Evolutionary conservation across 1,284 basidiomycete genomes (phyloP).

Genomic region (Heliocybe sulcata): DNA sequence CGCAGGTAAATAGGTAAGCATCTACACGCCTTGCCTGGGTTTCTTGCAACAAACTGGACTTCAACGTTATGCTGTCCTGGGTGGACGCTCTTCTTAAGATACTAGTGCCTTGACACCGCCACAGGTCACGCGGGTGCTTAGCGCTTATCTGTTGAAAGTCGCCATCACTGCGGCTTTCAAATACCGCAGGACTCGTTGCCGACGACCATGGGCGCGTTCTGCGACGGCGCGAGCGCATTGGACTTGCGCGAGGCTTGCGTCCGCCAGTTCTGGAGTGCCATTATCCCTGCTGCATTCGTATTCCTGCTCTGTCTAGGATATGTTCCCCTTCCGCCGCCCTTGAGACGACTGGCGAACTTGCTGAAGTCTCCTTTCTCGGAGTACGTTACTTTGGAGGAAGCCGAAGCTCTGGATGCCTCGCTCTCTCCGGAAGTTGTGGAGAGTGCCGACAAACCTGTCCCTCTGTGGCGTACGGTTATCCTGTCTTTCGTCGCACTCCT

Average conservation of each 20-base stretch:
- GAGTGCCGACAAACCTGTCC: conserved; percentile 19
- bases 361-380: conserved; percentile 32
- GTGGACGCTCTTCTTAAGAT: no score
- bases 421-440: conserved; percentile 18
- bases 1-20: no score
- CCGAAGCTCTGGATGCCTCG: conserved; percentile 37
- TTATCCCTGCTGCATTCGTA: conserved; percentile 44
- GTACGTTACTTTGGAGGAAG: conserved; percentile 52
- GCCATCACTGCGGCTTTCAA: no score
- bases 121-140: no score
- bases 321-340: conserved; percentile 23
- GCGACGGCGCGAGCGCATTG: conserved; percentile 19
- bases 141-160: no score
- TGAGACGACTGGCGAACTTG: conserved; percentile 17
- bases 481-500: conserved; percentile 42
- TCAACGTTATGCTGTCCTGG: no score
- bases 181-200: not conserved
- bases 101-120: no score
- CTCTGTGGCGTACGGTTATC: conserved; percentile 49
- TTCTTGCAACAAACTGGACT: no score
- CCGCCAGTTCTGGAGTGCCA: conserved; percentile 47
- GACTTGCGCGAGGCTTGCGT: conserved; percentile 47
- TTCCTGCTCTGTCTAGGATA: conserved; percentile 32
- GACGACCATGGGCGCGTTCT: conserved; percentile 1
- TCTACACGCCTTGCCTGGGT: no score